Conservation (phyloP, 768 basidiomycete genomes). For the Tricholoma hemisulphureum region DNA sequence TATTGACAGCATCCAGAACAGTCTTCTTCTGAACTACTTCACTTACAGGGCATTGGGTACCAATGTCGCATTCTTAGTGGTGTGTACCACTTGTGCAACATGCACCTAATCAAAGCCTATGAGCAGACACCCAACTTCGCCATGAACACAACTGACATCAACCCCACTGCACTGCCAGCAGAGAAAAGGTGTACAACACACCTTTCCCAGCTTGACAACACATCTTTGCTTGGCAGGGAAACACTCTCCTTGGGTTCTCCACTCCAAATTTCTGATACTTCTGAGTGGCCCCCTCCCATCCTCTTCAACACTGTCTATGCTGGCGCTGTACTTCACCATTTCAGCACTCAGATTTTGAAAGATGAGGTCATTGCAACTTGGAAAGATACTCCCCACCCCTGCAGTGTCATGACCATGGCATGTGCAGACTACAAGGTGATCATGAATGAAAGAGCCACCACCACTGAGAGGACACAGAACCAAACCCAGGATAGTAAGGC, state of each 20-base stretch:
- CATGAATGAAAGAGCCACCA: neutral
- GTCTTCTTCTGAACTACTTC: too few species aligned
- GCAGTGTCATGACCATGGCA: neutral
- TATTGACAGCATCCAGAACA: too few species aligned
- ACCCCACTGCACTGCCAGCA: slow-evolving; percentile 7
- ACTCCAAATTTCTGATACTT: slow-evolving; percentile 7
- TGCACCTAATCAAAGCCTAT: too few species aligned
- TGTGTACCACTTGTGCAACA: too few species aligned
- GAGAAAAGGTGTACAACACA: slow-evolving; percentile 15
- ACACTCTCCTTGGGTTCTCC: slow-evolving; percentile 1
- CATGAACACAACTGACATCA: too few species aligned
- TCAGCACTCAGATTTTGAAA: too few species aligned
- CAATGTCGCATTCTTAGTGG: too few species aligned
- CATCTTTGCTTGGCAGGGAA: neutral
- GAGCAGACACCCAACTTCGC: too few species aligned
- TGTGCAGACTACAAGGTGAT: neutral
- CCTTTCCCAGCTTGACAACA: slow-evolving; percentile 6
- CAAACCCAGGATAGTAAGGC: neutral
- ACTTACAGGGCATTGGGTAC: too few species aligned
- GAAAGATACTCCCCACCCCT: neutral
- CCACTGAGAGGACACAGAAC: neutral
- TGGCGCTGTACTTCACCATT: too few species aligned
- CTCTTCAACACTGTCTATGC: slow-evolving; percentile 21
- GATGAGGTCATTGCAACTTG: too few species aligned
- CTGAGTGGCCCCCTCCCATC: slow-evolving; percentile 15